Evolutionary conservation across 2,329 filamentous ascomycete genomes (phyloP).

Genomic region (Pestalotiopsis fici): DNA sequence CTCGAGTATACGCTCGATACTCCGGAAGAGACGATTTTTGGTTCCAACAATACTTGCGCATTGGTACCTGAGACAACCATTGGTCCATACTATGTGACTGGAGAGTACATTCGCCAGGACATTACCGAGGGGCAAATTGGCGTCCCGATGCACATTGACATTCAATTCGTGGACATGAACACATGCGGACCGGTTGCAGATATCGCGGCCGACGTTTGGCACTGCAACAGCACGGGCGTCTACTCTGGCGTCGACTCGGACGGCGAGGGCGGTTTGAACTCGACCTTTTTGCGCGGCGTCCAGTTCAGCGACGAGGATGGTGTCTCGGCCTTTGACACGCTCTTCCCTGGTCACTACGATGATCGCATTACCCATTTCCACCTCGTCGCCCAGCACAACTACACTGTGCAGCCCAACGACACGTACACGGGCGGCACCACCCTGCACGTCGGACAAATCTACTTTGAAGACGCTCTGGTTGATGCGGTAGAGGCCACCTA

Average conservation of each 20-base stretch:
- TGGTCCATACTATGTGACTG: conserved; percentile 57
- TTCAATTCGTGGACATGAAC: conserved; percentile 54
- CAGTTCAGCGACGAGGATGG: conserved; percentile 40
- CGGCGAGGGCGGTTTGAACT: conserved; percentile 40
- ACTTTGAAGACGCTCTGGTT: conserved; percentile 63
- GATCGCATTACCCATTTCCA: conserved; percentile 50
- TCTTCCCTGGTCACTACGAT: conserved; percentile 47
- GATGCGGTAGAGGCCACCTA: conserved; percentile 11
- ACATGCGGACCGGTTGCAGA: conserved; percentile 52
- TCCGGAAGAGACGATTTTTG: conserved; percentile 37
- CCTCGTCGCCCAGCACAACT: conserved; percentile 44
- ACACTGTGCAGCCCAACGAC: conserved; percentile 38
- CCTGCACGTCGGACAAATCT: conserved; percentile 65
- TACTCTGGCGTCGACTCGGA: conserved; percentile 45
- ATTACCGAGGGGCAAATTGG: conserved; percentile 48
- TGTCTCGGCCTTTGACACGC: conserved; percentile 39
- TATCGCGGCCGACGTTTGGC: conserved; percentile 54
- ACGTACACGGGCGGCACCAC: conserved; percentile 45
- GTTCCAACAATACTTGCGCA: conserved; percentile 46
- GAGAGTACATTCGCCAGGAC: conserved; percentile 50
- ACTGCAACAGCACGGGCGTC: conserved; percentile 44
- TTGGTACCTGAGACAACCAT: conserved; percentile 54
- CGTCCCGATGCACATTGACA: conserved; percentile 49
- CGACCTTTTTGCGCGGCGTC: conserved; percentile 42
- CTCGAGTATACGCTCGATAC: conserved; percentile 31